phyloP scores from a whole-genome alignment of 371 early-diverging fungal species.

The Rhizomucor miehei region DNA sequence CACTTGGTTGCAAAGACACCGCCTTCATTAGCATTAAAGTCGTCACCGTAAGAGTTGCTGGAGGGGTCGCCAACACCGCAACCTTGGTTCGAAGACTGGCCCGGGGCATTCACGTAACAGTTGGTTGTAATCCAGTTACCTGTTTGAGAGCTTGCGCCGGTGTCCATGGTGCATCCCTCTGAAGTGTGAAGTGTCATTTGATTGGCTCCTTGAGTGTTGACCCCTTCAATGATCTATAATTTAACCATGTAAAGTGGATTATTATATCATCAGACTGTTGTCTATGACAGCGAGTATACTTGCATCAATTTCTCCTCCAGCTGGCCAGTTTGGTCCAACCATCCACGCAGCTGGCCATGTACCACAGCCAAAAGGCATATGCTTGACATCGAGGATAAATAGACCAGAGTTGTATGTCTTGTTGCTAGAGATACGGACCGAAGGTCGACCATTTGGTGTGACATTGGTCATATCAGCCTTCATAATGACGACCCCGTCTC shows the following conservation, averaged over 20 bases:
- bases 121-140: slow-evolving; percentile 8
- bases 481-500: slow-evolving; percentile 2
- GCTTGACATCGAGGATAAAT: slow-evolving; percentile 29
- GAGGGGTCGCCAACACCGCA: slow-evolving; percentile 14
- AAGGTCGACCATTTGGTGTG: slow-evolving; percentile 17
- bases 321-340: slow-evolving; percentile 32
- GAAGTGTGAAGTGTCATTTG: slow-evolving; percentile 18
- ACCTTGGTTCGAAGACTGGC: slow-evolving; percentile 16
- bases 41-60: slow-evolving; percentile 19
- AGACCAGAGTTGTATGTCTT: slow-evolving; percentile 25
- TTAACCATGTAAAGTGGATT: neutral
- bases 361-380: slow-evolving; percentile 39
- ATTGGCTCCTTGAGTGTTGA: slow-evolving; percentile 22
- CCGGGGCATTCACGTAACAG: no score
- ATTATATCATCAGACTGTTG: neutral
- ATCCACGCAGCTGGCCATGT: slow-evolving; percentile 38
- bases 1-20: slow-evolving; percentile 35
- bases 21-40: slow-evolving; percentile 27
- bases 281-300: neutral
- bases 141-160: neutral
- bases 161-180: slow-evolving; percentile 12
- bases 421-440: slow-evolving; percentile 22
- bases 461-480: slow-evolving; percentile 17
- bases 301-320: slow-evolving; percentile 33
- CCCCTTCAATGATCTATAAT: slow-evolving; percentile 30